Evolutionary conservation across 805 yeast species (phyloP).

Genomic region (Kazachstania viticola): DNA sequence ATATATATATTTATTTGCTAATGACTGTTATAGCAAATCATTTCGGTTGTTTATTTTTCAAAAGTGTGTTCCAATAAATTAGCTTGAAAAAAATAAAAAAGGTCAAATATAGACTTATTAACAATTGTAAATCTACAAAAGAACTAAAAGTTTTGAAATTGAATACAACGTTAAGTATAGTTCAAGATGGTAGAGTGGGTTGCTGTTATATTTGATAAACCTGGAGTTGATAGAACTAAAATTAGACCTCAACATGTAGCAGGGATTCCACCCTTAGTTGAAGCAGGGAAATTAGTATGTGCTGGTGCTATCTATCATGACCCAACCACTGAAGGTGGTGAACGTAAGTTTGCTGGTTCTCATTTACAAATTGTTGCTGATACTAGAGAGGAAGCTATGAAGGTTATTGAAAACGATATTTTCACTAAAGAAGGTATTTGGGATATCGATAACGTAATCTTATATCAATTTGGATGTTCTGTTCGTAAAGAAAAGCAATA

Average conservation of each 20-base stretch:
- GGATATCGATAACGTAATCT: slow-evolving; percentile 55
- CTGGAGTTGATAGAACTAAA: slow-evolving; percentile 44
- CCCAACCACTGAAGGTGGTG: slow-evolving; percentile 30
- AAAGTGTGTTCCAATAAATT: no score
- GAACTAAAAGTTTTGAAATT: no score
- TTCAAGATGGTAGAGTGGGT: slow-evolving; percentile 49
- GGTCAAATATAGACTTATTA: no score
- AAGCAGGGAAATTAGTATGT: slow-evolving; percentile 34
- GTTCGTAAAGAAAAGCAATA: slow-evolving; percentile 31
- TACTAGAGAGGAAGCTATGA: slow-evolving; percentile 52
- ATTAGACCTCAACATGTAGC: slow-evolving; percentile 44
- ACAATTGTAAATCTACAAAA: no score
- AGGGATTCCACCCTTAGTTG: slow-evolving; percentile 33
- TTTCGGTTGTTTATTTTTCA: no score
- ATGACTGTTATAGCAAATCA: no score
- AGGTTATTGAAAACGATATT: slow-evolving; percentile 49
- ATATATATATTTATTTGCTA: no score
- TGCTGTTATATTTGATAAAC: slow-evolving; percentile 60
- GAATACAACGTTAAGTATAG: no score
- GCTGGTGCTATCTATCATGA: slow-evolving; percentile 44
- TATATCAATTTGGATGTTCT: slow-evolving; percentile 43
- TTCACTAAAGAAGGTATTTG: slow-evolving; percentile 59
- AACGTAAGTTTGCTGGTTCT: slow-evolving; percentile 54
- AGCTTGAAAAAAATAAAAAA: no score
- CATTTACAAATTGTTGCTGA: slow-evolving; percentile 52